A percentile compares a stretch with the other conserved stretches of the same genome.
These are phyloP conservation scores for Bryoglossum gracile DNA, from an alignment of 495 filamentous ascomycete species.

Conservation along the genomic window DNA sequence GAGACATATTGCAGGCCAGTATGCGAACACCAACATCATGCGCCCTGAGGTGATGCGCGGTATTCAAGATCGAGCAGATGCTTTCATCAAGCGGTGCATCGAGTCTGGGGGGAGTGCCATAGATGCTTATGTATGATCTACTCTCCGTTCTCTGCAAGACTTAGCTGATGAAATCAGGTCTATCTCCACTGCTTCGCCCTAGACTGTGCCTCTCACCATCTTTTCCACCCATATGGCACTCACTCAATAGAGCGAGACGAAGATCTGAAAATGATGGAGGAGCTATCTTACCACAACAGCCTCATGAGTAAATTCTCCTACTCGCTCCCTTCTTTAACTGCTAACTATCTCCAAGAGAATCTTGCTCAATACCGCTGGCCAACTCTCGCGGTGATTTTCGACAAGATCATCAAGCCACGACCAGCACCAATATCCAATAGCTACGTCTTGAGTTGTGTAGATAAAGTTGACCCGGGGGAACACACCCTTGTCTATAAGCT, in stretches of 20 bases:
- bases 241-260: slow-evolving; percentile 42
- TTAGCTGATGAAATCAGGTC: slow-evolving; percentile 20
- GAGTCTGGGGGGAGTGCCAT: slow-evolving; percentile 36
- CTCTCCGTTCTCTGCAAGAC: background rate
- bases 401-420: slow-evolving; percentile 14
- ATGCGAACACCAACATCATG: slow-evolving; percentile 59
- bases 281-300: slow-evolving; percentile 57
- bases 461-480: slow-evolving; percentile 22
- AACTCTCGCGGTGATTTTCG: slow-evolving; percentile 3
- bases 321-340: background rate
- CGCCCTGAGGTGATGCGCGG: slow-evolving; percentile 42
- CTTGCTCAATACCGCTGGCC: slow-evolving; percentile 15
- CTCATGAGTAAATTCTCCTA: slow-evolving; percentile 43
- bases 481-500: slow-evolving; percentile 32
- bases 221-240: slow-evolving; percentile 55
- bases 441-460: slow-evolving; percentile 10
- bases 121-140: slow-evolving; percentile 49
- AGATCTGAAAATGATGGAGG: slow-evolving; percentile 56
- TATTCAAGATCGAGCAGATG: slow-evolving; percentile 45
- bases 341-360: slow-evolving; percentile 7
- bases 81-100: slow-evolving; percentile 44
- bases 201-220: slow-evolving; percentile 57
- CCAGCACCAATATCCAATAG: slow-evolving; percentile 13
- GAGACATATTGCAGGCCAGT: slow-evolving; percentile 55
- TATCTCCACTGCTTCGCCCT: slow-evolving; percentile 55